A percentile compares a stretch with the other conserved stretches of the same genome.
phyloP scores from a whole-genome alignment of 2,329 filamentous ascomycete genomes.

The Penicillium frequentans region DNA sequence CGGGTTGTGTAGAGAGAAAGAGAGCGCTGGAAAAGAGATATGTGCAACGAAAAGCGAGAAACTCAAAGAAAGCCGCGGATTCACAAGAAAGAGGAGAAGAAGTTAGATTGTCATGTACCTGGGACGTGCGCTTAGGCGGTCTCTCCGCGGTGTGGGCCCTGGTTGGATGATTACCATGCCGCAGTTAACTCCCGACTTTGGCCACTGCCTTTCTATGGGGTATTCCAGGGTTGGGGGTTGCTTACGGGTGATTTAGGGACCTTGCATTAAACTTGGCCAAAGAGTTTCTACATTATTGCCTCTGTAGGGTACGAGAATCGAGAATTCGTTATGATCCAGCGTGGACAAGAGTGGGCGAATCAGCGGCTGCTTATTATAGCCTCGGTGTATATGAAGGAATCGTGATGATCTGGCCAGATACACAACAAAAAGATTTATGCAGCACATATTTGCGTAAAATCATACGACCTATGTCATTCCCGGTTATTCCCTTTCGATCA shows the following conservation, averaged over 20 bases:
- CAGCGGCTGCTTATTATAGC: conserved; percentile 27
- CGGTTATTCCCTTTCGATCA: neutral
- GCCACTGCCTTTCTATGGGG: neutral
- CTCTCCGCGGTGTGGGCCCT: conserved; percentile 13
- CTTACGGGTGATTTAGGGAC: neutral
- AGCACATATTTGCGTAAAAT: too few relatives aligned
- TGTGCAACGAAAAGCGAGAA: neutral
- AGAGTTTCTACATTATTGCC: neutral
- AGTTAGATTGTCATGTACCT: neutral
- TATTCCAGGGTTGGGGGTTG: too few relatives aligned
- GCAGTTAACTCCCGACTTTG: conserved; percentile 9
- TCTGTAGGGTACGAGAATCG: neutral
- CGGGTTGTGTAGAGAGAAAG: neutral
- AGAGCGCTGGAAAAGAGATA: conserved; percentile 1
- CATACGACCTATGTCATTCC: too few relatives aligned
- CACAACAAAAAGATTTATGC: neutral
- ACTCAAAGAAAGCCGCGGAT: neutral
- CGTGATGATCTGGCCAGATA: neutral
- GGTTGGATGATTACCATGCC: conserved; percentile 10
- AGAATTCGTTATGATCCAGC: neutral
- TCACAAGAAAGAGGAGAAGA: conserved; percentile 2
- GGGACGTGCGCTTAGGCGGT: conserved; percentile 16
- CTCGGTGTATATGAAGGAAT: conserved; percentile 20
- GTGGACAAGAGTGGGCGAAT: conserved; percentile 19
- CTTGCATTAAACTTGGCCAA: neutral